Conservation (phyloP, 2,329 filamentous ascomycete species). For the Ophiocordyceps camponoti-floridani region DNA sequence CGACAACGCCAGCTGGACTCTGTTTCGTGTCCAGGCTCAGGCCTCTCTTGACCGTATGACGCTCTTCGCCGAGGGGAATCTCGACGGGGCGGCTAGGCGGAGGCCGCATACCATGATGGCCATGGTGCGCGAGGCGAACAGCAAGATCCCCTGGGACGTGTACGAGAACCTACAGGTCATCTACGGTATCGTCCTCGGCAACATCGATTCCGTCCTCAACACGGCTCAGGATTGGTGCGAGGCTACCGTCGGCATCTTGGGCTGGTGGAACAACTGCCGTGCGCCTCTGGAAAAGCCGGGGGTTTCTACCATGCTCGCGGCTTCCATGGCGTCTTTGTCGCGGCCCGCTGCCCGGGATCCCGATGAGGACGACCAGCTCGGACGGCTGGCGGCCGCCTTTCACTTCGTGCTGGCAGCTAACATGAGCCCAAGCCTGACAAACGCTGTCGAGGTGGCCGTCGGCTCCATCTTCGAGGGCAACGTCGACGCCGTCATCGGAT, state of each 20-base stretch:
- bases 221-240: constrained; percentile 84
- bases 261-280: constrained; percentile 83
- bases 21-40: constrained; percentile 62
- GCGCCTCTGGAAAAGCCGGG: constrained; percentile 20
- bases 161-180: constrained; percentile 70
- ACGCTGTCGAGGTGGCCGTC: constrained; percentile 62
- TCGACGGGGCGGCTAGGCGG: constrained; percentile 16
- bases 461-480: constrained; percentile 74
- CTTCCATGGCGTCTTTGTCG: not conserved
- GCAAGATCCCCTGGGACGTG: constrained; percentile 74
- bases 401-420: constrained; percentile 49
- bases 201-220: constrained; percentile 55
- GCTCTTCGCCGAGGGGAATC: constrained; percentile 56
- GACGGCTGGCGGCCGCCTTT: constrained; percentile 55
- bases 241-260: constrained; percentile 62
- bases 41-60: constrained; percentile 54
- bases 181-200: constrained; percentile 66
- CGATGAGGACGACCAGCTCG: constrained; percentile 42
- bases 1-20: constrained; percentile 60
- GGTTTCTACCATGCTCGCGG: constrained; percentile 3
- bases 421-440: constrained; percentile 60
- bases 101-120: constrained; percentile 39
- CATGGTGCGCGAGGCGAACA: constrained; percentile 60
- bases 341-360: not conserved
- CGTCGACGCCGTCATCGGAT: constrained; percentile 53